Evolutionary conservation across 106 monocot genomes (phyloP).

Genomic region (Posidonia australis): DNA sequence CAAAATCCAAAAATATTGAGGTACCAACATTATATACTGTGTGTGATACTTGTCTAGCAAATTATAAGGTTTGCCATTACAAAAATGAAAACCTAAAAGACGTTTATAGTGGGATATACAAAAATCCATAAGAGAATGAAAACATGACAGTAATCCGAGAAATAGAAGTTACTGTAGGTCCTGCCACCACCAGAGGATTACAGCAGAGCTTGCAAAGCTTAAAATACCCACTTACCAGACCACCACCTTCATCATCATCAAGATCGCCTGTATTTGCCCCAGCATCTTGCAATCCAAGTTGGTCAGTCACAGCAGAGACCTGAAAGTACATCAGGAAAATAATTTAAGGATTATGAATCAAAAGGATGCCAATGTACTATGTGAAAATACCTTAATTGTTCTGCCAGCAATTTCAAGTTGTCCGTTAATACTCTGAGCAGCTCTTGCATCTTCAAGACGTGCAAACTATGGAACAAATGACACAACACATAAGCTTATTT

Average conservation of each 20-base stretch:
- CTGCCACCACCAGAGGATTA: too few relatives aligned
- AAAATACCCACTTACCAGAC: constrained; percentile 30
- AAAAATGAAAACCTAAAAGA: too few relatives aligned
- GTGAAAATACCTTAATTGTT: constrained; percentile 43
- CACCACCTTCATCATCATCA: constrained; percentile 70
- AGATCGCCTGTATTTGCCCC: constrained; percentile 47
- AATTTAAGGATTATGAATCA: background rate
- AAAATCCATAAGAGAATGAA: too few relatives aligned
- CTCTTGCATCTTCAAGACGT: constrained; percentile 69
- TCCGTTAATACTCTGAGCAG: constrained; percentile 67
- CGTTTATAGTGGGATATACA: too few relatives aligned
- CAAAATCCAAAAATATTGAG: too few relatives aligned
- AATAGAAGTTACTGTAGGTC: too few relatives aligned
- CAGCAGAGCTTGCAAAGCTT: too few relatives aligned
- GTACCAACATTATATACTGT: too few relatives aligned
- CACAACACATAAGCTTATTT: background rate
- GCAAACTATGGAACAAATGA: constrained; percentile 37
- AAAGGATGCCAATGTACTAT: background rate
- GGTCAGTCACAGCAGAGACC: constrained; percentile 62
- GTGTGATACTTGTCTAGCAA: too few relatives aligned
- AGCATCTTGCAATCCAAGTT: constrained; percentile 38
- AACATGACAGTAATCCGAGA: too few relatives aligned
- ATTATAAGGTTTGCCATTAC: too few relatives aligned
- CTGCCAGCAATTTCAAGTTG: constrained; percentile 75
- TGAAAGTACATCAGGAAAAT: constrained; percentile 7